Evolutionary conservation across 2,329 filamentous ascomycete species (phyloP).

Genomic region (Chaetomium globosum): DNA sequence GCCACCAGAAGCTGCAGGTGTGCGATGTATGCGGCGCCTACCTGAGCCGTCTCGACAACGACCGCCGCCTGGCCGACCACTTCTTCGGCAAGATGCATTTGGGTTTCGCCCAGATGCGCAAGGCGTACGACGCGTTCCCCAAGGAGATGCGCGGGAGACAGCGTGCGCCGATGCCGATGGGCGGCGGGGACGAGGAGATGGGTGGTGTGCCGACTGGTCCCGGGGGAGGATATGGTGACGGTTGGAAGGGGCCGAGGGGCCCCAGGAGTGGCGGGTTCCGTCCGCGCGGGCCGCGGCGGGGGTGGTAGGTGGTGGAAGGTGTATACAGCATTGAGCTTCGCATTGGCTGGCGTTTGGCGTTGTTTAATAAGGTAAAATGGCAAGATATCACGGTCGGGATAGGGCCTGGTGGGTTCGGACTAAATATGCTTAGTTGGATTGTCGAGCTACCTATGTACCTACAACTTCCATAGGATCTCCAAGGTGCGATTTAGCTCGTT

Average conservation of each 20-base stretch:
- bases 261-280: conserved; percentile 53
- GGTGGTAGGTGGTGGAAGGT: conserved; percentile 47
- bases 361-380: conserved; percentile 10
- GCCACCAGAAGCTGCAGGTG: conserved; percentile 97
- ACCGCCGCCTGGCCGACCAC: conserved; percentile 89
- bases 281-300: conserved; percentile 56
- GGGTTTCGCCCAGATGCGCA: conserved; percentile 97
- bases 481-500: not conserved
- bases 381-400: conserved; percentile 17
- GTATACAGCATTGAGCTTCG: not conserved
- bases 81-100: conserved; percentile 99
- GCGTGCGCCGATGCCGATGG: conserved; percentile 56
- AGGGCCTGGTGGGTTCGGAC: not conserved
- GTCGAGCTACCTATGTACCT: not conserved
- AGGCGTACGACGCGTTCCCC: conserved; percentile 82
- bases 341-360: conserved; percentile 44
- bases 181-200: conserved; percentile 47
- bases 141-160: conserved; percentile 74
- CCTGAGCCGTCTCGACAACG: conserved; percentile 88
- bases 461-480: not conserved
- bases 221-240: conserved; percentile 51
- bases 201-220: conserved; percentile 51
- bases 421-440: not conserved
- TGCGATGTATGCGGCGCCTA: conserved; percentile 99
- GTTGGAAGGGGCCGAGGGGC: conserved; percentile 50